Evolutionary conservation across 305 asterid genomes (phyloP).

Genomic region (Fraxinus platypoda): DNA sequence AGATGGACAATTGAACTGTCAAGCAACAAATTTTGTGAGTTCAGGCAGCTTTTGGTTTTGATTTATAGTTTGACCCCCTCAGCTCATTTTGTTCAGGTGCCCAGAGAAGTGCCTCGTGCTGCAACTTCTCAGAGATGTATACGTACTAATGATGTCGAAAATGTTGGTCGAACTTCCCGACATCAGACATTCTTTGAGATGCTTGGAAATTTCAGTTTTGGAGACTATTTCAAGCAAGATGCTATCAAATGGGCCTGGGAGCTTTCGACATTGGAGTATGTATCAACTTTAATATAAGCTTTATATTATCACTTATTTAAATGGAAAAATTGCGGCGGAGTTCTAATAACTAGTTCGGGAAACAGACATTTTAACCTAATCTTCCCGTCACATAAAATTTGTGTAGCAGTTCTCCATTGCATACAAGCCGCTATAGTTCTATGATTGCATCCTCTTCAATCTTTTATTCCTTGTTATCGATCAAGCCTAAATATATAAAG

Average conservation of each 20-base stretch:
- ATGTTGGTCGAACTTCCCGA: slow-evolving; percentile 89
- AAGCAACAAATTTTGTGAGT: background rate
- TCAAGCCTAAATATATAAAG: background rate
- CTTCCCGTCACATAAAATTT: background rate
- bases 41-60: slow-evolving; percentile 1
- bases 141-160: slow-evolving; percentile 89
- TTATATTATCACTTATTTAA: slow-evolving; percentile 5
- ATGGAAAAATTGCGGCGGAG: background rate
- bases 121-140: slow-evolving; percentile 94
- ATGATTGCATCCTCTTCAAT: background rate
- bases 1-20: background rate
- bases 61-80: slow-evolving; percentile 23
- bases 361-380: background rate
- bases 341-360: background rate
- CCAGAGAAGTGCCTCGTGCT: slow-evolving; percentile 88
- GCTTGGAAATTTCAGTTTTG: slow-evolving; percentile 98
- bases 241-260: slow-evolving; percentile 99
- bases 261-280: slow-evolving; percentile 82
- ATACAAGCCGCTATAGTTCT: background rate
- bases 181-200: slow-evolving; percentile 98
- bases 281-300: slow-evolving; percentile 19
- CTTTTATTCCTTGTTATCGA: background rate
- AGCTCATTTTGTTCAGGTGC: slow-evolving; percentile 50
- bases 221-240: slow-evolving; percentile 92
- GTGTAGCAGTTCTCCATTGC: background rate